A percentile compares a stretch with the other conserved stretches of the same genome.
These are phyloP conservation scores for Carnegiea gigantea DNA, from an alignment of 179 eudicot species.

Conservation along the genomic window DNA sequence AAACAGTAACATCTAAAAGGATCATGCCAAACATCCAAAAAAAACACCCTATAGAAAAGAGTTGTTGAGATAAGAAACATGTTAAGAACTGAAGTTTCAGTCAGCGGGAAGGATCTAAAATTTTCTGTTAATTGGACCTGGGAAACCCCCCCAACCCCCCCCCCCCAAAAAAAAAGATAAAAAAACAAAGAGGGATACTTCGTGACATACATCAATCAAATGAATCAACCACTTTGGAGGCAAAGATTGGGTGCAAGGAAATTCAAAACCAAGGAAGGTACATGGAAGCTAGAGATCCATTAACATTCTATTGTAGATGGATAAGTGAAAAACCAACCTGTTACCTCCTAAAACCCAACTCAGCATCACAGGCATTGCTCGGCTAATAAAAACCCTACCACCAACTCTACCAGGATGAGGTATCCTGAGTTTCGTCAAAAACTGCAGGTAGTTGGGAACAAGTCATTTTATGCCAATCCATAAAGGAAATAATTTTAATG, in stretches of 20 bases:
- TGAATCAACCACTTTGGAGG: no score
- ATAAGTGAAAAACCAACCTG: slow-evolving; percentile 50
- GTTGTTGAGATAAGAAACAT: no score
- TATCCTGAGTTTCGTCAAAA: slow-evolving; percentile 75
- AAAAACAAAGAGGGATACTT: no score
- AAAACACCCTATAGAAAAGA: no score
- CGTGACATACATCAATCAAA: no score
- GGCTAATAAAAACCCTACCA: slow-evolving; percentile 76
- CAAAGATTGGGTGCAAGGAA: no score
- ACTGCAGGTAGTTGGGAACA: slow-evolving; percentile 42
- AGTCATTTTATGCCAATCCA: neutral
- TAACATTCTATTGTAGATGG: neutral
- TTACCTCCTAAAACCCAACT: slow-evolving; percentile 97
- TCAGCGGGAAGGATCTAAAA: neutral
- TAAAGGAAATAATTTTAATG: neutral
- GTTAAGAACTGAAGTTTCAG: neutral
- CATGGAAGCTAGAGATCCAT: neutral
- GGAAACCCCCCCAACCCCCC: neutral
- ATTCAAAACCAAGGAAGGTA: neutral
- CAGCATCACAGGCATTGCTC: slow-evolving; percentile 88
- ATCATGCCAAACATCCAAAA: no score
- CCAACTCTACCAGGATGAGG: slow-evolving; percentile 99
- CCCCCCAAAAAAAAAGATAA: neutral
- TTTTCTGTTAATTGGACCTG: neutral
- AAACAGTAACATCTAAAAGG: no score